Evolutionary conservation across 164 flowering plant species (phyloP).

Genomic region (Cinnamomum micranthum): DNA sequence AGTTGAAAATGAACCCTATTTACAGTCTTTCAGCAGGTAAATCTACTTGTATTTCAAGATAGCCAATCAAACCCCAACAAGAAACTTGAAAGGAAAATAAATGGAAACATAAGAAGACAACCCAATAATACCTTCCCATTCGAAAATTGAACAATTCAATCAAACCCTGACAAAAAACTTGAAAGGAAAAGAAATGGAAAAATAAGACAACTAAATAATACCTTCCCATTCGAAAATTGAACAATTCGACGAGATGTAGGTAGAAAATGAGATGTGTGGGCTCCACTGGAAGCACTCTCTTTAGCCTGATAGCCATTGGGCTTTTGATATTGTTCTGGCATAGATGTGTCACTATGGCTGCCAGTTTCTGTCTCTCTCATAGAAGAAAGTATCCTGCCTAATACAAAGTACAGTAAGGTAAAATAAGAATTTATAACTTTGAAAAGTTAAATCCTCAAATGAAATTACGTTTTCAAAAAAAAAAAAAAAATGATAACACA

Average conservation of each 20-base stretch:
- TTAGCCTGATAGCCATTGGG: slow-evolving; percentile 7
- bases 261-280: slow-evolving; percentile 59
- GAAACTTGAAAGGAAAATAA: too few species aligned
- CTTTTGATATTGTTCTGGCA: slow-evolving; percentile 21
- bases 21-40: too few species aligned
- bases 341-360: slow-evolving; percentile 17
- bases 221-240: slow-evolving; percentile 87
- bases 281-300: slow-evolving; percentile 21
- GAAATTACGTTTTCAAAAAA: background rate
- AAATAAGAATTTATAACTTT: background rate
- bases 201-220: slow-evolving; percentile 13
- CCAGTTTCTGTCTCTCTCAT: slow-evolving; percentile 24
- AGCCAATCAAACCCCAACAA: too few species aligned
- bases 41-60: too few species aligned
- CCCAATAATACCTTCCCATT: too few species aligned
- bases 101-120: too few species aligned
- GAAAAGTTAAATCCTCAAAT: background rate
- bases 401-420: slow-evolving; percentile 12
- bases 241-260: slow-evolving; percentile 82
- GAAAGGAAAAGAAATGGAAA: too few species aligned
- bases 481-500: background rate
- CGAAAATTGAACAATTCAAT: too few species aligned
- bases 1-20: too few species aligned
- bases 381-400: slow-evolving; percentile 76
- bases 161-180: too few species aligned